Evolutionary conservation across 225 moss, liverwort and hornwort species (phyloP).

Genomic region (Antitrichia curtipendula): DNA sequence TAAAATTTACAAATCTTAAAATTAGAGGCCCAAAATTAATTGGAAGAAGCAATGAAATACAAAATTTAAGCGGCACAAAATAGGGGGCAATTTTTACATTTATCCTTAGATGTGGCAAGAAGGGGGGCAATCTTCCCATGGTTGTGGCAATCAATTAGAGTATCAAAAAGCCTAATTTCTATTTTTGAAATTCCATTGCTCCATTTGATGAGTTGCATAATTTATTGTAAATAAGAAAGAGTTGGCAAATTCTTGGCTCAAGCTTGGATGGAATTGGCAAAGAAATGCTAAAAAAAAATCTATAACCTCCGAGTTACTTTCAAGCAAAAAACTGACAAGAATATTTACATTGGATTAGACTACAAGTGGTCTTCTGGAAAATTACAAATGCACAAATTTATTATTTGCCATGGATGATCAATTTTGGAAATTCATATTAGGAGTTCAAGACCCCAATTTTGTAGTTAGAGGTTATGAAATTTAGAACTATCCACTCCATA

Average conservation of each 20-base stretch:
- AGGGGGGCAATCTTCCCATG: too few relatives aligned
- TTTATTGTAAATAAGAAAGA: background rate
- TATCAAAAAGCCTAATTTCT: background rate
- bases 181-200: too few relatives aligned
- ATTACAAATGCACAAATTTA: background rate
- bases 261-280: too few relatives aligned
- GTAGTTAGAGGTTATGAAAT: fast-evolving
- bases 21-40: too few relatives aligned
- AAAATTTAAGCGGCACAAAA: too few relatives aligned
- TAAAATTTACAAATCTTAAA: too few relatives aligned
- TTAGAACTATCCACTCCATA: background rate
- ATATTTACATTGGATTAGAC: background rate
- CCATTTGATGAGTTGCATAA: background rate
- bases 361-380: fast-evolving
- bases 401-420: fast-evolving
- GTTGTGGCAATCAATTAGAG: too few relatives aligned
- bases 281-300: fast-evolving
- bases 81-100: too few relatives aligned
- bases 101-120: too few relatives aligned
- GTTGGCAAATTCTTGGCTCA: too few relatives aligned
- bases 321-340: background rate
- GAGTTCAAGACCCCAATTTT: fast-evolving
- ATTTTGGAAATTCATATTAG: background rate
- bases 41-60: too few relatives aligned
- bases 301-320: fast-evolving